A percentile compares a stretch with the other conserved stretches of the same genome.
These are phyloP conservation scores for Datura wrightii DNA, from an alignment of 257 asterid species.

Conservation along the genomic window DNA sequence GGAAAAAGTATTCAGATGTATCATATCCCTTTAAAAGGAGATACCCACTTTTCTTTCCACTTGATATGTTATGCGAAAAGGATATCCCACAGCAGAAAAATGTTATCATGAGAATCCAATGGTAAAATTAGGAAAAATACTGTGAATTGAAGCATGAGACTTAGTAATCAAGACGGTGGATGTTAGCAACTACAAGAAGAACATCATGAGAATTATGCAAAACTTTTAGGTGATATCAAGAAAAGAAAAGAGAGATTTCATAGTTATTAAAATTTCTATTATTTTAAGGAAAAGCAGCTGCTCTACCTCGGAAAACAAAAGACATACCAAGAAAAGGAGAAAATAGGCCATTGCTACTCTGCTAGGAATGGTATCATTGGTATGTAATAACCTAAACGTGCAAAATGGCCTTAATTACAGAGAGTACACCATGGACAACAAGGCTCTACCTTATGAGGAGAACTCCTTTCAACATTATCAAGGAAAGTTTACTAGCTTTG, in stretches of 20 bases:
- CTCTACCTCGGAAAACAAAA: neutral
- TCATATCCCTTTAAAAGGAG: neutral
- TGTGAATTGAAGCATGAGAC: neutral
- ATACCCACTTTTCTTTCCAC: neutral
- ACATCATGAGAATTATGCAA: neutral
- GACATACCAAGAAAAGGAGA: neutral
- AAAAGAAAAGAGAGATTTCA: neutral
- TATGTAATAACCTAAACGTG: neutral
- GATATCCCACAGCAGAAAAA: neutral
- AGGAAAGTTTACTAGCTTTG: neutral
- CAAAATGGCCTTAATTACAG: neutral
- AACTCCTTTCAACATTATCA: neutral
- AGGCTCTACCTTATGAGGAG: neutral
- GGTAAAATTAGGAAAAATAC: neutral
- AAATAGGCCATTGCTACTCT: neutral
- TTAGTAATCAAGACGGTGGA: neutral
- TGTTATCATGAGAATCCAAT: neutral
- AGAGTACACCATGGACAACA: neutral
- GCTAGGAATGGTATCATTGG: neutral
- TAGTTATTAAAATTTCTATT: neutral
- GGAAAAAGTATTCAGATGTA: neutral
- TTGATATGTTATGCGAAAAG: neutral
- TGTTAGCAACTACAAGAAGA: neutral
- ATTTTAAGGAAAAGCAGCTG: neutral
- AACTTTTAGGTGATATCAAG: neutral